A percentile compares a stretch with the other conserved stretches of the same genome.
Evolutionary conservation across 2,329 filamentous ascomycete species (phyloP).

Genomic region (Ceratocystis cacaofunesta): DNA sequence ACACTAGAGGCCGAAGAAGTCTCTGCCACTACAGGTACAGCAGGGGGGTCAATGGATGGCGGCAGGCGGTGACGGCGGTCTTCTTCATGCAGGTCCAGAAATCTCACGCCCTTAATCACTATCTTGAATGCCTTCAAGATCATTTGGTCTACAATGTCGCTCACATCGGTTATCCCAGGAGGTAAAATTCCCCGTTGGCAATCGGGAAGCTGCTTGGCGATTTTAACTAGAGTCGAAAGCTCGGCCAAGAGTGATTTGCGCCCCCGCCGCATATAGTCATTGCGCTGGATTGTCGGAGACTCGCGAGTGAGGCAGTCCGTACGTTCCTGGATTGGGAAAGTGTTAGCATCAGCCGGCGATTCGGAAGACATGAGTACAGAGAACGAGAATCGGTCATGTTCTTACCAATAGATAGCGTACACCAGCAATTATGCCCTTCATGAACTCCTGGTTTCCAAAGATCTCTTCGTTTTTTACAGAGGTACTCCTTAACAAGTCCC

Average conservation of each 20-base stretch:
- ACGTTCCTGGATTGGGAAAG: constrained; percentile 48
- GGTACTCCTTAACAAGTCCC: constrained; percentile 73
- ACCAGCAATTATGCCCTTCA: constrained; percentile 84
- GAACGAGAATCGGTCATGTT: constrained; percentile 17
- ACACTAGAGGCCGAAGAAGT: not conserved
- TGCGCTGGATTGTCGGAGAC: constrained; percentile 55
- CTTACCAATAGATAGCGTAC: constrained; percentile 78
- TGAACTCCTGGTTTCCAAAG: constrained; percentile 84
- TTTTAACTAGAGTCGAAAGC: constrained; percentile 76
- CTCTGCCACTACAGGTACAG: not conserved
- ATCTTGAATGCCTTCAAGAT: constrained; percentile 88
- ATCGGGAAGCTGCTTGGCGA: constrained; percentile 72
- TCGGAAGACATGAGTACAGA: not conserved
- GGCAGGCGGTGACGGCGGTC: constrained; percentile 27
- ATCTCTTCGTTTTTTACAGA: constrained; percentile 60
- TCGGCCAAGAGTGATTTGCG: constrained; percentile 82
- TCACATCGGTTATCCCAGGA: constrained; percentile 34
- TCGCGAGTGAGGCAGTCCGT: constrained; percentile 80
- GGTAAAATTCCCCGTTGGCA: constrained; percentile 37
- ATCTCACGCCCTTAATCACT: constrained; percentile 77
- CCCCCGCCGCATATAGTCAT: constrained; percentile 61
- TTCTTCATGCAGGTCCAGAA: constrained; percentile 71
- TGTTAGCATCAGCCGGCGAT: not conserved
- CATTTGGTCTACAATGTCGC: constrained; percentile 78
- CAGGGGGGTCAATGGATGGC: constrained; percentile 1